Percentiles rank a stretch among this genome's conserved stretches.
Evolutionary conservation across 805 yeast genomes (phyloP).

Genomic region (Saccharomycopsis amapae): DNA sequence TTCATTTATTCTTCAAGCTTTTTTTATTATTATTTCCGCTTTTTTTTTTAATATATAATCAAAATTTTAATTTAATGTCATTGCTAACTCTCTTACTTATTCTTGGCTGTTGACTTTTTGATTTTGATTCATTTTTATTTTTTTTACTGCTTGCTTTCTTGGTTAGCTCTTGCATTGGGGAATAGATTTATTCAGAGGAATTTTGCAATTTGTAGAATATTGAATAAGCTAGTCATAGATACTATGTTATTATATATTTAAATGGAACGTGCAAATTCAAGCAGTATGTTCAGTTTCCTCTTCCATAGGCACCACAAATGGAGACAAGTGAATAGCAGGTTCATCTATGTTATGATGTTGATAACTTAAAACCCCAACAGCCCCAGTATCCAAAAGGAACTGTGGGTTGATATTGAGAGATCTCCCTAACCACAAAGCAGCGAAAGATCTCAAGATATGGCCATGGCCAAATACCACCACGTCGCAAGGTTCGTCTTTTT

Average conservation of each 20-base stretch:
- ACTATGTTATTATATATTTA: neutral
- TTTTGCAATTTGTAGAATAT: too few relatives aligned
- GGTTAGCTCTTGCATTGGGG: too few relatives aligned
- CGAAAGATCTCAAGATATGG: conserved; percentile 83
- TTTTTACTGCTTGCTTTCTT: too few relatives aligned
- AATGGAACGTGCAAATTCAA: neutral
- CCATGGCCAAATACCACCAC: conserved; percentile 88
- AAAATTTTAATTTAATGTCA: too few relatives aligned
- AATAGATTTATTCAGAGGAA: too few relatives aligned
- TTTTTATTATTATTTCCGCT: too few relatives aligned
- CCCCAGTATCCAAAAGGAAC: conserved; percentile 88
- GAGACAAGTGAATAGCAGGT: conserved; percentile 80
- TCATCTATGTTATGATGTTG: conserved; percentile 79
- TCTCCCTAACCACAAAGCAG: conserved; percentile 75
- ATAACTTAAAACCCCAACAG: conserved; percentile 85
- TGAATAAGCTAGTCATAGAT: too few relatives aligned
- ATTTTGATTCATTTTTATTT: too few relatives aligned
- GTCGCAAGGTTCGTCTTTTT: conserved; percentile 51
- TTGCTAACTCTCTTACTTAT: too few relatives aligned
- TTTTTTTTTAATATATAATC: too few relatives aligned
- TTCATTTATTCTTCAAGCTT: too few relatives aligned
- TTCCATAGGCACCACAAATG: conserved; percentile 65
- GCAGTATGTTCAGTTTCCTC: conserved; percentile 13
- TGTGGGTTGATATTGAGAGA: conserved; percentile 60
- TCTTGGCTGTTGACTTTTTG: too few relatives aligned